Conservation (phyloP, 1,139 yeast genomes). For the Saccharomyces hybrid region DNA sequence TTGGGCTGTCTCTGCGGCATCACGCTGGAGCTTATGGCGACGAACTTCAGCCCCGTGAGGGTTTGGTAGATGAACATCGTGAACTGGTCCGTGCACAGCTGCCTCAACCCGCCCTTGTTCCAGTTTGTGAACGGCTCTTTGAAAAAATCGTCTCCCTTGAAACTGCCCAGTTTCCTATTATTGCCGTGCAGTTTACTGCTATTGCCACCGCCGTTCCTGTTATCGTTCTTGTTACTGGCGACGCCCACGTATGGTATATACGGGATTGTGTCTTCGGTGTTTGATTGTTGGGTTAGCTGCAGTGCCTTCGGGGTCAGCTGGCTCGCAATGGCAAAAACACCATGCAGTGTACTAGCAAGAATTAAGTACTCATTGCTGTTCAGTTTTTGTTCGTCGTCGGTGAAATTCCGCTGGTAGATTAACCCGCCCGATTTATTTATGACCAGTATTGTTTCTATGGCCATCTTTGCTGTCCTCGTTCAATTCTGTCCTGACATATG, state of each 20-base stretch:
- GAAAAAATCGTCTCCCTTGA: constrained; percentile 29
- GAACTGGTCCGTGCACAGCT: constrained; percentile 53
- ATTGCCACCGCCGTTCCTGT: constrained; percentile 3
- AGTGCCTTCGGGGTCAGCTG: constrained; percentile 55
- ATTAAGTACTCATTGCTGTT: constrained; percentile 84
- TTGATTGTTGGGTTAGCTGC: constrained; percentile 22
- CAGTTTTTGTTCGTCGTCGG: constrained; percentile 45
- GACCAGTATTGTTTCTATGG: constrained; percentile 53
- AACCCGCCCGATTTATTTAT: constrained; percentile 87
- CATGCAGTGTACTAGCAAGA: constrained; percentile 88
- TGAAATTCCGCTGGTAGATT: constrained; percentile 70
- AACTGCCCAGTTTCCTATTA: constrained; percentile 23
- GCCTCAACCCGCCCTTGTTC: constrained; percentile 29
- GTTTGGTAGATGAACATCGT: constrained; percentile 58
- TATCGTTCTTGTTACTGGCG: constrained; percentile 7
- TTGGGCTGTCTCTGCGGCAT: constrained; percentile 5
- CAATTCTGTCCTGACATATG: too few relatives aligned
- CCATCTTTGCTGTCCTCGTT: constrained; percentile 33
- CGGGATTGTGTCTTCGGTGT: constrained; percentile 13
- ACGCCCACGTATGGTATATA: constrained; percentile 24
- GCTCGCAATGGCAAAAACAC: constrained; percentile 92
- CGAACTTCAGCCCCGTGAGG: constrained; percentile 60
- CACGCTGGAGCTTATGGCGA: constrained; percentile 43
- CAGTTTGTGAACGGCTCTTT: constrained; percentile 26
- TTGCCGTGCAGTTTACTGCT: neutral